Evolutionary conservation across 345 rosid genomes (phyloP), one percentile per base, ranked within the genome.

Genomic region (Viola odorata): DNA sequence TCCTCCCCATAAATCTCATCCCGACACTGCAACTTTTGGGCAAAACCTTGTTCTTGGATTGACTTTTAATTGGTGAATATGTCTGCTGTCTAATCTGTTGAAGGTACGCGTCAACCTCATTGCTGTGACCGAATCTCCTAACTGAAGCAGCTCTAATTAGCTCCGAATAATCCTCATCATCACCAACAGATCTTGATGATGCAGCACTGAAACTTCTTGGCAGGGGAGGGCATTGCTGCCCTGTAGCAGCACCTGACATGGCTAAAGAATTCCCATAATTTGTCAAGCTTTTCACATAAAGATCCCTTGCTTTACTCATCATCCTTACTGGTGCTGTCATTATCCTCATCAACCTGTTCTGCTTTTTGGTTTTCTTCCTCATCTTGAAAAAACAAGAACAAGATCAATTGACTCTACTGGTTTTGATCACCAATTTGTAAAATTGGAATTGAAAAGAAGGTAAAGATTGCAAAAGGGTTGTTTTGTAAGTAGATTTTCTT

Each of bases 131-230:
- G 42, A 69, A 47, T 58, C 75, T 73, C 62, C 91, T 71, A 0
- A 72, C 85, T 0, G 87, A 82, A 0, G 91, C 91, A 7, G 91
- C 91, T 69, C 91, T 77, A 9, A 82, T 61, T 5, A 85, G 86
- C 76, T 86, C 89, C 36, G 76, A 65, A 55, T 75, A 83, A 65
- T 89, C 96, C 6, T 89, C 96, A 5, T n/a, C 55, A 15, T 59
- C 67, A 0, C 44, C 32, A 23, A 23, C 65, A 1, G 78, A 59
- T 40, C 78, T 64, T 6, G 72, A 50, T 4, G 87, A 70, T 16
- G 70, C 58, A 11, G 58, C 66, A 65, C 91, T 89, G 45, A 74
- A 74, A 72, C 95, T 89, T 76, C 85, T 75, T 0, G 88, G 91
- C 65, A 83, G 64, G 41, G 74, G 39, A 7, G 60, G 47, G 66